phyloP scores from a whole-genome alignment of 2,329 filamentous ascomycete genomes.

The Fusarium anthophilum region DNA sequence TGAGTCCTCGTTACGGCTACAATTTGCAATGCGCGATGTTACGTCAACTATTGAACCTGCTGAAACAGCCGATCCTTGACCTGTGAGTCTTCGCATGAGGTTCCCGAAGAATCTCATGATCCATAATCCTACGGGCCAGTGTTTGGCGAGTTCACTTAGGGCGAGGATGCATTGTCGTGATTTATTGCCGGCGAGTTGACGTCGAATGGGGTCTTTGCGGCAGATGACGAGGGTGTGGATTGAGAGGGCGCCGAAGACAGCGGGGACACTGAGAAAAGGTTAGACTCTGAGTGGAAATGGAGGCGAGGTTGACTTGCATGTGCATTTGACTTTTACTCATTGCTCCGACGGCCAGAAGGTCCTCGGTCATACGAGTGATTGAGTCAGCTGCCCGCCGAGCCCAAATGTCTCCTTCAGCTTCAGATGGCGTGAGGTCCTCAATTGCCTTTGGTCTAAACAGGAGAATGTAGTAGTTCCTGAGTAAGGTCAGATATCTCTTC shows the following conservation, averaged over 20 bases:
- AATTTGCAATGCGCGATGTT: slow-evolving; percentile 5
- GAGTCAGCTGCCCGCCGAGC: slow-evolving; percentile 24
- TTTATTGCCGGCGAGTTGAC: slow-evolving; percentile 35
- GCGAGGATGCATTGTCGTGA: slow-evolving; percentile 37
- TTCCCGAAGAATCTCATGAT: slow-evolving; percentile 31
- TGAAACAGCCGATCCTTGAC: slow-evolving; percentile 10
- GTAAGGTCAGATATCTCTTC: rapidly evolving
- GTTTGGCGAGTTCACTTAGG: slow-evolving; percentile 24
- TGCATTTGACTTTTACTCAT: slow-evolving; percentile 27
- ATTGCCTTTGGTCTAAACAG: slow-evolving; percentile 21
- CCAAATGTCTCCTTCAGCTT: slow-evolving; percentile 7
- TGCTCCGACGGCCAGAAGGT: slow-evolving; percentile 13
- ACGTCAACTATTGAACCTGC: slow-evolving; percentile 19
- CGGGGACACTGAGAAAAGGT: background rate
- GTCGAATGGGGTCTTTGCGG: slow-evolving; percentile 15
- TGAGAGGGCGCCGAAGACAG: slow-evolving; percentile 29
- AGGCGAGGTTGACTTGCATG: background rate
- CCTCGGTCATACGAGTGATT: slow-evolving; percentile 30
- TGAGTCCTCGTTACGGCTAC: background rate
- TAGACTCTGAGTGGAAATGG: background rate
- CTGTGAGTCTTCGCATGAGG: slow-evolving; percentile 23
- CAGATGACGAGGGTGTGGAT: slow-evolving; percentile 35
- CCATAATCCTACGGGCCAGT: slow-evolving; percentile 34
- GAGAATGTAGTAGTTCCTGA: slow-evolving; percentile 23
- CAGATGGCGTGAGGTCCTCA: background rate